Percentiles rank a stretch among this genome's conserved stretches.
Conservation (phyloP, 1,284 basidiomycete species). For the Clitocybe nebularis region DNA sequence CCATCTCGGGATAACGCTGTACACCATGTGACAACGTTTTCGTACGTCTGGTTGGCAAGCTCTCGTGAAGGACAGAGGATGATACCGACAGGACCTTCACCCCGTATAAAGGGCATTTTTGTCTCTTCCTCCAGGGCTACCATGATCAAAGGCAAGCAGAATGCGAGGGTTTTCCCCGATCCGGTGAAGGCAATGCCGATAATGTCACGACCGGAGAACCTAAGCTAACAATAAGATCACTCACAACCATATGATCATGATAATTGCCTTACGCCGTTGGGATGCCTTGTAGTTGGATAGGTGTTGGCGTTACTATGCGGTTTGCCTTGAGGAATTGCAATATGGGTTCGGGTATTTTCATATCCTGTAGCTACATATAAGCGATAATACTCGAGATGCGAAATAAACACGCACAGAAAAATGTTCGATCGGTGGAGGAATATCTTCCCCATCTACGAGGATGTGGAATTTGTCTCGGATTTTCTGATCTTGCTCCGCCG, state of each 20-base stretch:
- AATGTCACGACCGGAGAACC: conserved; percentile 88
- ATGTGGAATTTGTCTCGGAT: conserved; percentile 92
- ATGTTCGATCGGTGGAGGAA: conserved; percentile 92
- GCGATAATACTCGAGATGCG: no score
- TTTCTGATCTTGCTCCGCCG: conserved; percentile 66
- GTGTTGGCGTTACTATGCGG: conserved; percentile 85
- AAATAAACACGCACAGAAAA: conserved; percentile 60
- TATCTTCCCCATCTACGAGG: conserved; percentile 84
- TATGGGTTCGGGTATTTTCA: conserved; percentile 92
- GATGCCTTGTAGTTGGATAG: conserved; percentile 96
- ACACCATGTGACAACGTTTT: conserved; percentile 88
- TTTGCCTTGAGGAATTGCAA: conserved; percentile 81
- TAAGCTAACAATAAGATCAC: no score
- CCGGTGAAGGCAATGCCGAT: conserved; percentile 97
- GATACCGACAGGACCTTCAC: conserved; percentile 94
- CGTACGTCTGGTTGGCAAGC: conserved; percentile 93
- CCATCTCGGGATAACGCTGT: conserved; percentile 75
- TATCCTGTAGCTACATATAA: conserved; percentile 57
- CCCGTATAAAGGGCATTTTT: conserved; percentile 84
- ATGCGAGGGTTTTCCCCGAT: conserved; percentile 88
- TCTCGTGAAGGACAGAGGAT: conserved; percentile 95
- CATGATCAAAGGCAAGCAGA: conserved; percentile 95
- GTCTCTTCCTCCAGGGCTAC: conserved; percentile 89
- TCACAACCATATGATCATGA: no score
- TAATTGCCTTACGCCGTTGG: conserved; percentile 92